Percentiles rank a stretch among this genome's conserved stretches.
Conservation (phyloP, 805 yeast genomes). For the Saccharomycopsis sp. region DNA sequence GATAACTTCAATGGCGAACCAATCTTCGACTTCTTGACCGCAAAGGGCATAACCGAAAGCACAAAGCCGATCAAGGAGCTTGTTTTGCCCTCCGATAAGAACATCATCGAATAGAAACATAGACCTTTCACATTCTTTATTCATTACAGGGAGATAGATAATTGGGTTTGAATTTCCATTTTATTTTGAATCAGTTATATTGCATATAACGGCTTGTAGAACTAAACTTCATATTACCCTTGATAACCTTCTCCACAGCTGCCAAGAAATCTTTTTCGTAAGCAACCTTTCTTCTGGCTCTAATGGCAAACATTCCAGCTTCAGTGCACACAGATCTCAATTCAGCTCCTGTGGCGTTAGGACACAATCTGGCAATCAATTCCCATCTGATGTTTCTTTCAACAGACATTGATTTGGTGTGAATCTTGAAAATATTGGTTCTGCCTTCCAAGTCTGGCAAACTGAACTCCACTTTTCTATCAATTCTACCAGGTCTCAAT, state of each 20-base stretch:
- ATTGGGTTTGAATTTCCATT: no score
- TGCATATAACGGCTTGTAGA: conserved; percentile 98
- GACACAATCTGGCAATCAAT: conserved; percentile 91
- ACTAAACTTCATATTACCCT: conserved; percentile 96
- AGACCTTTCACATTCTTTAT: no score
- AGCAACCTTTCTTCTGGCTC: conserved; percentile 97
- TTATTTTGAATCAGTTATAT: conserved; percentile 68
- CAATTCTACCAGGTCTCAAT: conserved; percentile 97
- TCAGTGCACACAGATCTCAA: conserved; percentile 97
- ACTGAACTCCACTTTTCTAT: conserved; percentile 95
- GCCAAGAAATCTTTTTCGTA: conserved; percentile 95
- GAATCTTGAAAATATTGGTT: conserved; percentile 95
- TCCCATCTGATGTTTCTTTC: conserved; percentile 99
- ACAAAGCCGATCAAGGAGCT: conserved; percentile 4
- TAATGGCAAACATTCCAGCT: conserved; percentile 99
- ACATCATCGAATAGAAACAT: no score
- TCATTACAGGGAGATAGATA: no score
- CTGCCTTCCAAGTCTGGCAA: conserved; percentile 96
- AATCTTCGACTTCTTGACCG: conserved; percentile 42
- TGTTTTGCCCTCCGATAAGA: conserved; percentile 1
- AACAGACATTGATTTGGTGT: conserved; percentile 94
- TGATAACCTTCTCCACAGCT: conserved; percentile 97
- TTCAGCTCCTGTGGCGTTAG: conserved; percentile 98
- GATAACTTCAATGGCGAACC: conserved; percentile 70
- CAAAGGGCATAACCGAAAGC: conserved; percentile 18